Conservation (phyloP, 2,329 filamentous ascomycete species). For the Trichoderma arundinaceum region DNA sequence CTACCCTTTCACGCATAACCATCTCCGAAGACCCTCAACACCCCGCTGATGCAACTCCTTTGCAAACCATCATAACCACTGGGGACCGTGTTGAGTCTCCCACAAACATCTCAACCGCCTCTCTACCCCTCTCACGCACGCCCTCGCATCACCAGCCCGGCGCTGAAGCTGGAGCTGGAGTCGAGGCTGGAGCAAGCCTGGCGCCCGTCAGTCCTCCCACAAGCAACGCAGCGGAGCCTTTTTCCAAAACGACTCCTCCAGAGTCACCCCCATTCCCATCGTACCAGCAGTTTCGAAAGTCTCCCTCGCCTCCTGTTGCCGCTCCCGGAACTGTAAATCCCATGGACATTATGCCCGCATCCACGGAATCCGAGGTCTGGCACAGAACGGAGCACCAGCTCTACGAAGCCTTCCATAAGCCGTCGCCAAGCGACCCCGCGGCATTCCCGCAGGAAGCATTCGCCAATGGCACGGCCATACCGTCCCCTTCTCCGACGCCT, state of each 20-base stretch:
- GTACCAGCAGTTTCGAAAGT: conserved; percentile 36
- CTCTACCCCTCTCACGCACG: conserved; percentile 22
- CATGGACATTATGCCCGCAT: conserved; percentile 58
- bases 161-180: neutral
- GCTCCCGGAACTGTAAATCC: conserved; percentile 58
- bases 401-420: conserved; percentile 39
- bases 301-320: conserved; percentile 44
- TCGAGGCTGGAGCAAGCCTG: conserved; percentile 1
- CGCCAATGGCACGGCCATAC: conserved; percentile 24
- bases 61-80: conserved; percentile 30
- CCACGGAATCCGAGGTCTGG: conserved; percentile 47
- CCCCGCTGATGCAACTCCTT: conserved; percentile 15
- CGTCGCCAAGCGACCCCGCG: conserved; percentile 35
- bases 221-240: conserved; percentile 30
- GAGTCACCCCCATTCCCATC: conserved; percentile 37
- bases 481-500: conserved; percentile 39
- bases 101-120: conserved; percentile 25
- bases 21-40: neutral
- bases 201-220: conserved; percentile 18
- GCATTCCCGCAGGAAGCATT: neutral
- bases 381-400: conserved; percentile 48
- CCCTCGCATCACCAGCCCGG: conserved; percentile 31
- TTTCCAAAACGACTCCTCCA: conserved; percentile 39
- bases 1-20: conserved; percentile 32
- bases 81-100: conserved; percentile 31